Evolutionary conservation across 1,284 basidiomycete species (phyloP).

Genomic region (Ceratobasidium papillatum): DNA sequence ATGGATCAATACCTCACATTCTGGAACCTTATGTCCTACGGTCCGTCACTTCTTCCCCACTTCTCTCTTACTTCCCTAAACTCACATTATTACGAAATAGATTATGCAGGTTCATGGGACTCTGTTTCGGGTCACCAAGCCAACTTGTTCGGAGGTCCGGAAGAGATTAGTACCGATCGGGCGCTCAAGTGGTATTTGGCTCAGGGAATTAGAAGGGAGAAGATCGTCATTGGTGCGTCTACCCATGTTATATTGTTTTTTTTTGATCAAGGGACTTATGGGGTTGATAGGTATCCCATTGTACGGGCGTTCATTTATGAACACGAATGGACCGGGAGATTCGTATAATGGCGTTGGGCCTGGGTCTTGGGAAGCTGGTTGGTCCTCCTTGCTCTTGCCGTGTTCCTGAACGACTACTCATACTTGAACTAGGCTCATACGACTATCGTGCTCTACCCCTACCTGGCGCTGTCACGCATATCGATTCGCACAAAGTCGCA

Average conservation of each 20-base stretch:
- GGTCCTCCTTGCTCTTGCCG: not conserved
- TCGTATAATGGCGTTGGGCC: conserved; percentile 80
- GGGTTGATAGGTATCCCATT: conserved; percentile 71
- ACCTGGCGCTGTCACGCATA: conserved; percentile 68
- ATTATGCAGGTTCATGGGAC: conserved; percentile 82
- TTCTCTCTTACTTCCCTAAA: not conserved
- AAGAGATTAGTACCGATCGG: conserved; percentile 67
- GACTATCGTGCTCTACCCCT: conserved; percentile 82
- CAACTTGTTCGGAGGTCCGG: conserved; percentile 71
- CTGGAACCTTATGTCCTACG: conserved; percentile 94
- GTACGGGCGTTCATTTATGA: conserved; percentile 91
- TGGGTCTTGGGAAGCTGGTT: conserved; percentile 77
- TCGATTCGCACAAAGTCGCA: conserved; percentile 66
- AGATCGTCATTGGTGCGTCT: conserved; percentile 77
- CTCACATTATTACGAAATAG: conserved; percentile 31
- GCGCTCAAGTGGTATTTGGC: conserved; percentile 78
- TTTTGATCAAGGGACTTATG: too few relatives aligned
- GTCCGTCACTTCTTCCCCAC: not conserved
- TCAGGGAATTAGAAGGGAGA: conserved; percentile 77
- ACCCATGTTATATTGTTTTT: conserved; percentile 25
- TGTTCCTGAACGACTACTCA: conserved; percentile 49
- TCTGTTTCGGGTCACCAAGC: conserved; percentile 86
- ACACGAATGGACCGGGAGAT: conserved; percentile 82
- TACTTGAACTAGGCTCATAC: conserved; percentile 53
- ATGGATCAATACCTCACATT: conserved; percentile 93